Evolutionary conservation across 371 early-diverging fungal genomes (phyloP), one percentile per base, ranked within the genome.

Genomic region (Rhizopus arrhizus): DNA sequence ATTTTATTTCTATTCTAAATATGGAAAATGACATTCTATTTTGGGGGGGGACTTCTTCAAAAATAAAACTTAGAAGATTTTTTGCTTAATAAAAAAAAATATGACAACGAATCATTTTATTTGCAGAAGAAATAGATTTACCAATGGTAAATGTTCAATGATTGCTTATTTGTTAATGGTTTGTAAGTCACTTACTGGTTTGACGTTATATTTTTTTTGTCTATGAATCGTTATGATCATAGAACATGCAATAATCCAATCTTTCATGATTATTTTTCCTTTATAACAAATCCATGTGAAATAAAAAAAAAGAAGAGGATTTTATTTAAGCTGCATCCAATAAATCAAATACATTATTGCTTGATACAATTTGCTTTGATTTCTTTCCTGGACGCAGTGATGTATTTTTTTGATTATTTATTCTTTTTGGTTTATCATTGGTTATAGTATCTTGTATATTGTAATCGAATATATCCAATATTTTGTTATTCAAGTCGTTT

Each of bases 381-480:
- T 53, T 60, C 48, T 61, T 64, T 33, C 29, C 43, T n/a, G 58
- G 58, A 41, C 35, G 35, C 12, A 11, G 45, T 40, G 52, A 22
- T 38, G 33, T n/a, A 40, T 34, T 50, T 16, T 61, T 51, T 9
- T 36, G 58, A 0, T 33, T 16, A 16, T 42, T 53, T 11, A 63
- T 15, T 42, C 69, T 48, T 43, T 68, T 59, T 22, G 62, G 66
- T 43, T 61, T 62, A 46, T 53, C 65, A 62, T 51, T 63, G 46
- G 61, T 62, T 15, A 60, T 53, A 38, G 32, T 56, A 53, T 43
- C 53, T 48, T 15, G 49, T 42, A 69, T 61, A 9, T 49, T 57
- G 29, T 72, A 75, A 54, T 75, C 73, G 53, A 60, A 75, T 0
- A 70, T 58, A 13, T 47, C 32, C 4, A 56, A 43, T 6, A 74